Percentiles rank a stretch among this genome's conserved stretches.
Conservation (phyloP, 495 filamentous ascomycete genomes). For the Evernia prunastri region DNA sequence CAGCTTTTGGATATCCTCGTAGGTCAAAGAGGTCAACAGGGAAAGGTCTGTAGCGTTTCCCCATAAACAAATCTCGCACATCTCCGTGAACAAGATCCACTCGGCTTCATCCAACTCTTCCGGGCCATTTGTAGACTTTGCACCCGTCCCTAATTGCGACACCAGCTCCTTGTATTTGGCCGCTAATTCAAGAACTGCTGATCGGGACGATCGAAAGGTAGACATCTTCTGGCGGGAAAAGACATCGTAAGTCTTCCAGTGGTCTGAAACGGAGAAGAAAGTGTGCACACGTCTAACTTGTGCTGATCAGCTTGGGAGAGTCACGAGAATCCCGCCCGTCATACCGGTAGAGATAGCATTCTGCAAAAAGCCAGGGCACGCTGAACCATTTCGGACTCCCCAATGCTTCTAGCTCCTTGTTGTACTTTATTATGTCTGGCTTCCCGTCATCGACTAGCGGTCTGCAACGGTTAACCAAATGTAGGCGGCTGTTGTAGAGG, state of each 20-base stretch:
- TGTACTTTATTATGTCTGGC: constrained; percentile 74
- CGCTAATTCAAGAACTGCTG: constrained; percentile 85
- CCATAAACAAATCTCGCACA: constrained; percentile 97
- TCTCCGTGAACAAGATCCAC: constrained; percentile 74
- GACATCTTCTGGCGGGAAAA: constrained; percentile 87
- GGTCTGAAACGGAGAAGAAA: constrained; percentile 65
- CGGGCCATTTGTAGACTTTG: constrained; percentile 27
- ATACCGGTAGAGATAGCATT: constrained; percentile 90
- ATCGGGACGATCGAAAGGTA: constrained; percentile 87
- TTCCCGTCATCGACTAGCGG: constrained; percentile 76
- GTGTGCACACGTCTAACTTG: constrained; percentile 63
- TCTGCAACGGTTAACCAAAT: constrained; percentile 35
- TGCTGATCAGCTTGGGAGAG: constrained; percentile 21
- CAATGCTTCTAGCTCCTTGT: constrained; percentile 70
- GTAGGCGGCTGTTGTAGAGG: neutral
- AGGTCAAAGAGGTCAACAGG: constrained; percentile 80
- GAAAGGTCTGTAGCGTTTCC: constrained; percentile 95
- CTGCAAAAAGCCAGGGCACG: constrained; percentile 78
- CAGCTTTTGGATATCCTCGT: constrained; percentile 93
- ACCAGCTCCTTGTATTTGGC: constrained; percentile 62
- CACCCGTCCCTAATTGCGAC: constrained; percentile 43
- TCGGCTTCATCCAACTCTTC: constrained; percentile 61
- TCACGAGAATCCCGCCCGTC: neutral
- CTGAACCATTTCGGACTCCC: constrained; percentile 75
- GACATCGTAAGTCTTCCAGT: constrained; percentile 91